Evolutionary conservation across 2,329 filamentous ascomycete species (phyloP).

Genomic region (Beauveria medogensis): DNA sequence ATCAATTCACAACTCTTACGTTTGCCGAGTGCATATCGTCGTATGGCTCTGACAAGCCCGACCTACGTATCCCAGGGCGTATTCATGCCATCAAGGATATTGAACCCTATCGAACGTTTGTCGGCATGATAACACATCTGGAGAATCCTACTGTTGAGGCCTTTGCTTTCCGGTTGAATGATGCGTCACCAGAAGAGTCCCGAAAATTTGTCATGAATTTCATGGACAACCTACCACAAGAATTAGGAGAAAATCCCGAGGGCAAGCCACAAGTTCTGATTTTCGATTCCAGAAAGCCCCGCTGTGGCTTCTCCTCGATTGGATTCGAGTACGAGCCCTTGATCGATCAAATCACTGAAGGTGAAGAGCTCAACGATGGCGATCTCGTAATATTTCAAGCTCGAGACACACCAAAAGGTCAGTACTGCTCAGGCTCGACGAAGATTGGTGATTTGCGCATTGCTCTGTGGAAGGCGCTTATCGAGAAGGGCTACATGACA

Average conservation of each 20-base stretch:
- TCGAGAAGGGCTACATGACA: conserved; percentile 51
- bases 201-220: conserved; percentile 59
- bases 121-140: conserved; percentile 66
- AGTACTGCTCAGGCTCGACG: conserved; percentile 50
- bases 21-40: conserved; percentile 54
- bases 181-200: conserved; percentile 43
- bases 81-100: conserved; percentile 58
- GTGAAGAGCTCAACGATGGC: conserved; percentile 47
- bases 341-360: conserved; percentile 20
- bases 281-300: conserved; percentile 63
- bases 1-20: conserved; percentile 27
- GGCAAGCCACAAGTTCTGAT: conserved; percentile 77
- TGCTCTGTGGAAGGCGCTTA: conserved; percentile 59
- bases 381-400: conserved; percentile 80
- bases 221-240: conserved; percentile 54
- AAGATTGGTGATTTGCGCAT: conserved; percentile 64
- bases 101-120: conserved; percentile 49
- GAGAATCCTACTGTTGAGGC: conserved; percentile 64
- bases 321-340: conserved; percentile 59
- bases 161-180: conserved; percentile 56
- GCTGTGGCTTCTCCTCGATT: conserved; percentile 68
- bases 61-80: conserved; percentile 64
- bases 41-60: conserved; percentile 90
- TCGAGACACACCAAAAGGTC: conserved; percentile 55
- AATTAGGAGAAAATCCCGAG: conserved; percentile 59